Percentiles rank a stretch among this genome's conserved stretches.
Conservation (phyloP, 2,329 filamentous ascomycete genomes). For the Colletotrichum godetiae region DNA sequence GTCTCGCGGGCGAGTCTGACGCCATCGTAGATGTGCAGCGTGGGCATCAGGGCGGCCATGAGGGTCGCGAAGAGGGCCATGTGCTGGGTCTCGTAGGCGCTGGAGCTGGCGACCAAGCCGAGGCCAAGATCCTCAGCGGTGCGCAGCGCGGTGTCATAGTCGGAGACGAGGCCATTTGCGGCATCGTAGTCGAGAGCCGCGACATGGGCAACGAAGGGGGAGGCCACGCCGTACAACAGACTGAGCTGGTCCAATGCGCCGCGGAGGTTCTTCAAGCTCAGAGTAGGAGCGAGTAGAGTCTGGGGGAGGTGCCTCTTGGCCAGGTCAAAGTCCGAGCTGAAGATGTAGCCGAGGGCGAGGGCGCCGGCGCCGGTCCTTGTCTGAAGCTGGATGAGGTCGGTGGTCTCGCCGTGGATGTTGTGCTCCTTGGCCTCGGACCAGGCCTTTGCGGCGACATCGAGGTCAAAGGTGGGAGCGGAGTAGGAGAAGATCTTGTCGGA, state of each 20-base stretch:
- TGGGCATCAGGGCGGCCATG: constrained; percentile 81
- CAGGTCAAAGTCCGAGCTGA: constrained; percentile 95
- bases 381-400: constrained; percentile 83
- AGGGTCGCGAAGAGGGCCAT: constrained; percentile 91
- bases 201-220: constrained; percentile 91
- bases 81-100: constrained; percentile 92
- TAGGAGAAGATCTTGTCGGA: constrained; percentile 99
- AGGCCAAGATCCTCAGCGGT: constrained; percentile 91
- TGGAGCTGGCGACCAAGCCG: constrained; percentile 85
- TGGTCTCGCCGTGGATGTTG: constrained; percentile 86
- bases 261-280: constrained; percentile 83
- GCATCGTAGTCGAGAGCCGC: constrained; percentile 88
- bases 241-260: constrained; percentile 91
- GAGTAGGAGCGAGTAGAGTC: constrained; percentile 87
- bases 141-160: constrained; percentile 85
- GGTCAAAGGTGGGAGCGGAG: constrained; percentile 91
- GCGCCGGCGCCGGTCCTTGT: constrained; percentile 89
- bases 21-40: constrained; percentile 89
- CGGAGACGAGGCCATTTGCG: constrained; percentile 79
- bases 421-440: constrained; percentile 78
- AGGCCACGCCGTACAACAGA: constrained; percentile 89
- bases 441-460: constrained; percentile 83
- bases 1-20: constrained; percentile 86
- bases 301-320: constrained; percentile 92
- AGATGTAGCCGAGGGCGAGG: constrained; percentile 95